Evolutionary conservation across 2,329 filamentous ascomycete species (phyloP).

Genomic region (Pezicula radicicola): DNA sequence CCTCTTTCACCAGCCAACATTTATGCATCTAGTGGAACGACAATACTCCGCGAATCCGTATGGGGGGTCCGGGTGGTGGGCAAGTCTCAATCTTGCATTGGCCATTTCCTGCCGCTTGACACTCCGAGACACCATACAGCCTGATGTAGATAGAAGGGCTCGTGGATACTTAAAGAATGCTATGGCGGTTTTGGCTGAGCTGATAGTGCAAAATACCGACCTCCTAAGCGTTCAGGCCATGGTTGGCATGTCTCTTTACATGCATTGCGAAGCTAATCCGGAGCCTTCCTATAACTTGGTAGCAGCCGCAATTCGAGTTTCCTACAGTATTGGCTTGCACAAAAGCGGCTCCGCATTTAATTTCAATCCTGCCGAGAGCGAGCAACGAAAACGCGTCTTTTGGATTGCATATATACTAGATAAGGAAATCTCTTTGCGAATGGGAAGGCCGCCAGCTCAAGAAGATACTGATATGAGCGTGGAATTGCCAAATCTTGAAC

Average conservation of each 20-base stretch:
- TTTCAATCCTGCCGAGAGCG: constrained; percentile 87
- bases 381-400: constrained; percentile 79
- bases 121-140: constrained; percentile 91
- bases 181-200: constrained; percentile 88
- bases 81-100: constrained; percentile 87
- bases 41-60: constrained; percentile 94
- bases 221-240: constrained; percentile 91
- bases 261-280: constrained; percentile 94
- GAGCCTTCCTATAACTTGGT: constrained; percentile 91
- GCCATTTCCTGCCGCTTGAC: constrained; percentile 88
- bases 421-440: constrained; percentile 70
- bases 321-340: constrained; percentile 93
- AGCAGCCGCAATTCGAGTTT: constrained; percentile 82
- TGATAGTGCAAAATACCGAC: constrained; percentile 95
- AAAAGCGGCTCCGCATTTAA: constrained; percentile 92
- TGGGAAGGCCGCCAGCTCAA: constrained; percentile 68
- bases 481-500: constrained; percentile 87
- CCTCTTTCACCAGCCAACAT: constrained; percentile 94
- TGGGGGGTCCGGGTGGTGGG: constrained; percentile 97
- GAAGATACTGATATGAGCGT: constrained; percentile 91
- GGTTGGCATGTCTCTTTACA: constrained; percentile 87
- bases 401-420: constrained; percentile 76
- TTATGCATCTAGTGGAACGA: constrained; percentile 93
- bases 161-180: constrained; percentile 97
- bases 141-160: constrained; percentile 89